Evolutionary conservation across 2,329 filamentous ascomycete genomes (phyloP), one percentile per base, ranked within the genome.

Genomic region (Fulvia fulva): DNA sequence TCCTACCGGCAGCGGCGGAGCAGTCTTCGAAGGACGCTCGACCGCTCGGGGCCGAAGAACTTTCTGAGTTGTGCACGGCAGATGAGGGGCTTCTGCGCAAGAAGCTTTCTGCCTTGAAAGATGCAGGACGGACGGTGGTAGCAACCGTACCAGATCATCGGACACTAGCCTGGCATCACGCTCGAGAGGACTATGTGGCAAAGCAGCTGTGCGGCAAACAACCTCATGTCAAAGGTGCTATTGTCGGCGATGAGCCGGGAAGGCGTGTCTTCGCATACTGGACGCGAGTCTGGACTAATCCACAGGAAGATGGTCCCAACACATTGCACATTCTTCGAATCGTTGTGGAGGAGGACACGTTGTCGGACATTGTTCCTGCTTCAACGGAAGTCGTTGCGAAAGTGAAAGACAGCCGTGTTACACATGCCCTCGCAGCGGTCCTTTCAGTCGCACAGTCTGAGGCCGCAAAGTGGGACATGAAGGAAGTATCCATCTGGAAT

Each of bases 401-500:
- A 19, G 23, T 61, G 21, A 58, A 61, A 41, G 57, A 52, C 34
- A 60, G 61, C 28, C 32, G 60, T n/a, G 56, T 65, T 16, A 80
- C 82, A 0, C 76, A 74, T 34, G 79, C 79, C 1, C 79, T 95
- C 59, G 78, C 80, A 37, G 82, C 83, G 2, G 80, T 96, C 25
- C 71, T 96, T 46, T 74, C 76, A 44, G 77, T 86, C 46, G 91
- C 91, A 4, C 85, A 87, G 67, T 75, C 75, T 8, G 85, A 95
- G 73, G 92, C 92, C 1, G 75, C 78, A 2, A 78, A 83, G 57
- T 96, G 90, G 88, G 77, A 82, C 46, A 84, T 90, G 76, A 78
- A 80, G 43, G 80, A 84, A 47, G 83, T 96, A 3, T 83, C 91
- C 71, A 78, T 93, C 53, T 97, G 93, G 93, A 96, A 94, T 70